phyloP scores from a whole-genome alignment of 306 rosid species.

The Geum urbanum region DNA sequence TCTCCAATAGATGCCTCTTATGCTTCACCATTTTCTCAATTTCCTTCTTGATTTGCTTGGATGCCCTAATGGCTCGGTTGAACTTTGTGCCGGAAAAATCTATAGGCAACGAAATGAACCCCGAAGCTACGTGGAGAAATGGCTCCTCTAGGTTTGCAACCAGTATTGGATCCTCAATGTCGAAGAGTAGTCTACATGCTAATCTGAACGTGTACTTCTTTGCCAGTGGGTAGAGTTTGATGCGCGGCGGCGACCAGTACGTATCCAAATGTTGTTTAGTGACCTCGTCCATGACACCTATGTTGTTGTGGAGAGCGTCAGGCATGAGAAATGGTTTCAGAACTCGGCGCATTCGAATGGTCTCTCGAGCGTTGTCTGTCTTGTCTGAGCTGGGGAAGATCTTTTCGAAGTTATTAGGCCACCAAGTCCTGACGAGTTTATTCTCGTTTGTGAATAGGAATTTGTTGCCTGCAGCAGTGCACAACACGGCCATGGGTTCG shows the following conservation, averaged over 20 bases:
- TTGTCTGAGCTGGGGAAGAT: background rate
- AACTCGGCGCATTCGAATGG: background rate
- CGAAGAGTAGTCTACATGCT: background rate
- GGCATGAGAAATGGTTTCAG: background rate
- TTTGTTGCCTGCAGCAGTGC: background rate
- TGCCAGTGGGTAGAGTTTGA: background rate
- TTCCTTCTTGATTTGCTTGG: constrained; percentile 5
- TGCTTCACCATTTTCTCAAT: background rate
- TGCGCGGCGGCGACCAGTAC: background rate
- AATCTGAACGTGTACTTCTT: background rate
- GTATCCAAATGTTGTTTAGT: background rate
- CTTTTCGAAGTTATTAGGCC: background rate
- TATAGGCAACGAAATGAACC: background rate
- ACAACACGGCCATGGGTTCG: background rate
- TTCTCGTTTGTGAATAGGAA: background rate
- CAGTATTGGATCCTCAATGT: background rate
- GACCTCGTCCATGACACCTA: background rate
- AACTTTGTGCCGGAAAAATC: background rate
- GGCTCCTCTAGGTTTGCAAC: background rate
- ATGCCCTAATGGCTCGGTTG: constrained; percentile 1
- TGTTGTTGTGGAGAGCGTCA: background rate
- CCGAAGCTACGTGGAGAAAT: background rate
- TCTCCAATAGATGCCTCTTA: background rate
- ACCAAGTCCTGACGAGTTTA: background rate
- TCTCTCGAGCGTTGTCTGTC: background rate